A percentile compares a stretch with the other conserved stretches of the same genome.
Evolutionary conservation across 2,329 filamentous ascomycete genomes (phyloP).

Genomic region (Aspergillus calidoustus): DNA sequence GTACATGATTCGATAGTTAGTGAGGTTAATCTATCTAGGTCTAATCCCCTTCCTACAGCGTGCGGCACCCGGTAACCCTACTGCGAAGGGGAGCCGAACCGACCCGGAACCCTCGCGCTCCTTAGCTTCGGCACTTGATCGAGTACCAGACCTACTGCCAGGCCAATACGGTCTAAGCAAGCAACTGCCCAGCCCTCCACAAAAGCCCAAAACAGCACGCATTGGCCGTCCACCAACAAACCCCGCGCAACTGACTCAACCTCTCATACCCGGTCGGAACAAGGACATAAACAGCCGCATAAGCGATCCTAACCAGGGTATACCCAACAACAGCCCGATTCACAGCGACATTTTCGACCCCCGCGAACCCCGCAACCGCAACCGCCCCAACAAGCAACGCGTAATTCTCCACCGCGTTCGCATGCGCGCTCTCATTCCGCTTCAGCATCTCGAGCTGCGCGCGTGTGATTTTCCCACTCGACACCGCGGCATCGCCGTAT

Average conservation of each 20-base stretch:
- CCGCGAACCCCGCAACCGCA: slow-evolving; percentile 45
- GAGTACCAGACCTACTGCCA: too few relatives aligned
- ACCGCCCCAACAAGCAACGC: slow-evolving; percentile 41
- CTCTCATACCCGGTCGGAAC: slow-evolving; percentile 36
- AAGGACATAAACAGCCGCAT: slow-evolving; percentile 48
- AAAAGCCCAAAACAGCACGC: slow-evolving; percentile 45
- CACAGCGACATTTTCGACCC: slow-evolving; percentile 41
- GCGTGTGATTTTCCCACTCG: slow-evolving; percentile 50
- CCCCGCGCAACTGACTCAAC: slow-evolving; percentile 42
- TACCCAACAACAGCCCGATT: slow-evolving; percentile 49
- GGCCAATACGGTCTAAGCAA: not conserved
- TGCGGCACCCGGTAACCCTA: too few relatives aligned
- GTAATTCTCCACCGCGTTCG: slow-evolving; percentile 48
- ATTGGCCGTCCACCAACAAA: slow-evolving; percentile 52
- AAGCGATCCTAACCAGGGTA: slow-evolving; percentile 47
- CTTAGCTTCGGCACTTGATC: too few relatives aligned
- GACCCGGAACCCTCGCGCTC: too few relatives aligned
- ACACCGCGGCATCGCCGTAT: slow-evolving; percentile 51
- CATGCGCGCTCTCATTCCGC: slow-evolving; percentile 52
- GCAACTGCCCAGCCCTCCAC: slow-evolving; percentile 29
- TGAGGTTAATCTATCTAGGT: too few relatives aligned
- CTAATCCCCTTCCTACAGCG: too few relatives aligned
- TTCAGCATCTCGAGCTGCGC: slow-evolving; percentile 49
- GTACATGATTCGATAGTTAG: too few relatives aligned
- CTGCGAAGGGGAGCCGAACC: too few relatives aligned